Evolutionary conservation across 768 basidiomycete genomes (phyloP).

Genomic region (Kwoniella newhampshirensis): DNA sequence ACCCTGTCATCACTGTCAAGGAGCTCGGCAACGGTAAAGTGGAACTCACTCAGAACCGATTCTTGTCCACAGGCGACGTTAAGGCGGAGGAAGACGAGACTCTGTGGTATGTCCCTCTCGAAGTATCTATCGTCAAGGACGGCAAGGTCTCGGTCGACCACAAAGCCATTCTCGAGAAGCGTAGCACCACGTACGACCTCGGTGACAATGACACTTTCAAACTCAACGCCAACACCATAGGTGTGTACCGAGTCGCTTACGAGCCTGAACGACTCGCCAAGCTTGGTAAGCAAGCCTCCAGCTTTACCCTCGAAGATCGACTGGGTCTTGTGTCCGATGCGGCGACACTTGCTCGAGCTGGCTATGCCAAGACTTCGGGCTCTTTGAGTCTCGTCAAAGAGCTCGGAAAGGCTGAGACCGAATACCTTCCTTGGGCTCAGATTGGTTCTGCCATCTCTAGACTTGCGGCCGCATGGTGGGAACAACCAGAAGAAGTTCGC

Average conservation of each 20-base stretch:
- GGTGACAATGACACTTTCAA: constrained; percentile 73
- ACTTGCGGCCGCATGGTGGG: constrained; percentile 77
- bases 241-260: constrained; percentile 86
- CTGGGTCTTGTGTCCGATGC: constrained; percentile 85
- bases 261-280: constrained; percentile 71
- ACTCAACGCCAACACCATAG: constrained; percentile 81
- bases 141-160: constrained; percentile 66
- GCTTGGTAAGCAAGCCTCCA: constrained; percentile 78
- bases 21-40: constrained; percentile 69
- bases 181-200: constrained; percentile 68
- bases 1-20: constrained; percentile 82
- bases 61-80: constrained; percentile 78
- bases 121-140: constrained; percentile 61
- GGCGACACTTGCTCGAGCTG: constrained; percentile 75
- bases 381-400: constrained; percentile 70
- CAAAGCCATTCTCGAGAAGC: constrained; percentile 64
- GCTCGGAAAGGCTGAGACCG: constrained; percentile 67
- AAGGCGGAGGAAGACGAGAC: constrained; percentile 82
- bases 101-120: constrained; percentile 79
- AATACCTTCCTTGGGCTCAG: constrained; percentile 80
- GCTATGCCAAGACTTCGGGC: constrained; percentile 72
- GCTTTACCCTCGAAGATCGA: constrained; percentile 79
- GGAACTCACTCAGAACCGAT: constrained; percentile 81
- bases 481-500: constrained; percentile 62
- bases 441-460: constrained; percentile 62